These are phyloP conservation scores for Eucalyptus leucophloia DNA, from an alignment of 345 rosid species.

Conservation along the genomic window DNA sequence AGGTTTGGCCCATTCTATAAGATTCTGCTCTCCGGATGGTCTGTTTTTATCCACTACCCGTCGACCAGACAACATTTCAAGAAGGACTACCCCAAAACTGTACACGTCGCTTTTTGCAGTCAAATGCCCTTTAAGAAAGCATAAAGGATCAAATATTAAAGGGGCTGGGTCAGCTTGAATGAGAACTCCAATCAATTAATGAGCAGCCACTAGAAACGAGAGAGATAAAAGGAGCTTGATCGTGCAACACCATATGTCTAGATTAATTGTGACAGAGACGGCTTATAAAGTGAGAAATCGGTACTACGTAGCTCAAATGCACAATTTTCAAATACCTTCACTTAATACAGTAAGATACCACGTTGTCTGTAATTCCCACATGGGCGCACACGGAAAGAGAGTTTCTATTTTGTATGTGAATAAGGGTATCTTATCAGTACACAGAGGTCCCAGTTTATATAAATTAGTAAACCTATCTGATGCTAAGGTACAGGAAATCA, in stretches of 20 bases:
- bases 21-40: constrained; percentile 65
- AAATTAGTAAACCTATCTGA: neutral
- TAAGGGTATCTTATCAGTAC: neutral
- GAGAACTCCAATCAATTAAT: neutral
- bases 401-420: neutral
- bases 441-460: neutral
- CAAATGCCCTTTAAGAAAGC: constrained; percentile 44
- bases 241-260: neutral
- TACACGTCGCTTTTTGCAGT: constrained; percentile 76
- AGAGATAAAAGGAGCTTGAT: neutral
- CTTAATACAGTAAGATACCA: neutral
- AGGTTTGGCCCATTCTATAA: constrained; percentile 91
- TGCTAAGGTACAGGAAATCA: neutral
- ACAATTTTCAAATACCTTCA: neutral
- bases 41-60: constrained; percentile 74
- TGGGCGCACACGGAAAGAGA: neutral
- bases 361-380: neutral
- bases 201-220: neutral
- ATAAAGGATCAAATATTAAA: neutral
- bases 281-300: neutral
- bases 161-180: neutral
- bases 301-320: neutral
- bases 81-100: constrained; percentile 87
- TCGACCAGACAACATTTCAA: constrained; percentile 79
- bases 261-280: neutral